Conservation (phyloP, 2,329 filamentous ascomycete species). For the Achaetomium macrosporum region DNA sequence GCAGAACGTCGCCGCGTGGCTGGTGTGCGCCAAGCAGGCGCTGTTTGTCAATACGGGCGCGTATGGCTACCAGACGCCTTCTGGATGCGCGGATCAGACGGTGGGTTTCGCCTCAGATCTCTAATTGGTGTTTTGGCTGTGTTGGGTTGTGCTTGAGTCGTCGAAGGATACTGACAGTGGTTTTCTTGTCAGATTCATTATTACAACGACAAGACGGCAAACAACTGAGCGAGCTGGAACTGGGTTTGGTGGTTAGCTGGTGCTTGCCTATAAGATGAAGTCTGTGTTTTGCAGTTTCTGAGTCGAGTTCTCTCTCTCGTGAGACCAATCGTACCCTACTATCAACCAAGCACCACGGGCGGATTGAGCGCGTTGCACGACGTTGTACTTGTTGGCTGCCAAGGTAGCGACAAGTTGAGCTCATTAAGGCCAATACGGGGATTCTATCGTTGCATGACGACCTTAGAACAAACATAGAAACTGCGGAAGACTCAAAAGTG, state of each 20-base stretch:
- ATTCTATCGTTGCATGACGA: too few species aligned
- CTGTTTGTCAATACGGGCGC: slow-evolving; percentile 55
- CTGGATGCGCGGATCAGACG: slow-evolving; percentile 54
- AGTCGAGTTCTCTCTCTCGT: background rate
- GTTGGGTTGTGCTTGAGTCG: too few species aligned
- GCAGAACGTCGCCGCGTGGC: slow-evolving; percentile 53
- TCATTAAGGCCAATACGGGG: too few species aligned
- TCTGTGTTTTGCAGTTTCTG: background rate
- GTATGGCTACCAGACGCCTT: slow-evolving; percentile 52
- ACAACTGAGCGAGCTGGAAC: slow-evolving; percentile 16
- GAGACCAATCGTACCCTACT: too few species aligned
- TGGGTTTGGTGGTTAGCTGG: background rate
- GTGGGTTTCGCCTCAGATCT: slow-evolving; percentile 31
- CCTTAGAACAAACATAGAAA: too few species aligned
- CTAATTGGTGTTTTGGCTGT: too few species aligned
- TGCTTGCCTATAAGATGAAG: background rate
- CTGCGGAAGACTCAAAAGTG: too few species aligned
- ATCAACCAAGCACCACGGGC: too few species aligned
- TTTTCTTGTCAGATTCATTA: slow-evolving; percentile 21
- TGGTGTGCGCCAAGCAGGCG: slow-evolving; percentile 47
- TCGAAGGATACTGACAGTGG: too few species aligned
- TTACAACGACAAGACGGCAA: slow-evolving; percentile 26
- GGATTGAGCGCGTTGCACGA: too few species aligned
- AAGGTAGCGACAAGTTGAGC: too few species aligned
- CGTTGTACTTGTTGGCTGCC: too few species aligned